Evolutionary conservation across 2,329 filamentous ascomycete species (phyloP), one percentile per base, ranked within the genome.

Genomic region (Neopestalotiopsis sp.): DNA sequence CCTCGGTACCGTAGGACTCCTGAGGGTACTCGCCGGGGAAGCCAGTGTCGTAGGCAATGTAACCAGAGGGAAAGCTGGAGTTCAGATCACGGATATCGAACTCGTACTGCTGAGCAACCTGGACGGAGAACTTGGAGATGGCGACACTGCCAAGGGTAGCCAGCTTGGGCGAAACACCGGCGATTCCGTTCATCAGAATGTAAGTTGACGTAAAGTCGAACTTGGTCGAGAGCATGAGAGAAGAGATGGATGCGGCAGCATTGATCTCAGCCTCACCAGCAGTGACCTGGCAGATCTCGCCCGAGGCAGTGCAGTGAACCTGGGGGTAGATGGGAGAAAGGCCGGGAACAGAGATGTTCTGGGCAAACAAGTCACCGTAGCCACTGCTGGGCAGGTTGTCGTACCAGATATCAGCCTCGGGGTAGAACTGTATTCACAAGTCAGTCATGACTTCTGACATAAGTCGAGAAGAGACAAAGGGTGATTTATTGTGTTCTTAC

Each of bases 21-120:
- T 75, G 78, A 0, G 91, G 90, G 71, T 90, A 91, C 60, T 89
- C 77, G 59, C 84, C 78, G 0, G 91, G 89, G 5, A 76, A 72
- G 30, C 83, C 77, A 28, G 85, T 83, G 17, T 90, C 92, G 74
- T 89, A 90, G 1, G 90, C 86, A 38, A 94, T 84, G 77, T 94
- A 94, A 4, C 91, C 91, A 0, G 90, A 92, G 0, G 85, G 81
- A 79, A 86, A 93, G 77, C 90, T 90, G 1, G 76, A 75, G 0
- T 91, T 90, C 42, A 93, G 87, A 70, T 93, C 91, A 42, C 92
- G 87, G 1, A 87, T 81, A 73, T 94, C 92, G 70, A 94, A 88
- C 78, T 94, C 92, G 72, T 94, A 92, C 78, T 94, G 92, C 66
- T 94, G 82, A 0, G 90, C 91, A 2, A 94, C 91, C 76, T 94